phyloP scores from a whole-genome alignment of 139 green algal species.

The Prasinococcaceae sp. region DNA sequence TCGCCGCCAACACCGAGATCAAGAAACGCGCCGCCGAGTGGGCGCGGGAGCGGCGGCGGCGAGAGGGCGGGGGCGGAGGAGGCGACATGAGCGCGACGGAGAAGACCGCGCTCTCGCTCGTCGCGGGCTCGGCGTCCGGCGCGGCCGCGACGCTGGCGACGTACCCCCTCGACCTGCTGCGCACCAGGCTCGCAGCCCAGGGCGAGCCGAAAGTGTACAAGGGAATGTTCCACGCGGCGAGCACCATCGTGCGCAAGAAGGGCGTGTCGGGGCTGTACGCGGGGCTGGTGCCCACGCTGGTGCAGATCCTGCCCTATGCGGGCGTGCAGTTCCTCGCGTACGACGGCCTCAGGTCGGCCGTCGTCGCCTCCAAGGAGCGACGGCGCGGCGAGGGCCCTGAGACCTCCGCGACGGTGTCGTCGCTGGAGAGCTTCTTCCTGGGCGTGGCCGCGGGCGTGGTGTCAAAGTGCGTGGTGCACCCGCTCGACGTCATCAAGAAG shows the following conservation, averaged over 20 bases:
- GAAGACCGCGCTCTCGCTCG: conserved; percentile 78
- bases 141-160: conserved; percentile 70
- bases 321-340: conserved; percentile 94
- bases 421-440: conserved; percentile 42
- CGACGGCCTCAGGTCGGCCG: conserved; percentile 57
- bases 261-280: conserved; percentile 57
- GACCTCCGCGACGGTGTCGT: too few species aligned
- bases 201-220: conserved; percentile 63
- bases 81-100: too few species aligned
- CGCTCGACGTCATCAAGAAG: conserved; percentile 96
- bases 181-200: conserved; percentile 88
- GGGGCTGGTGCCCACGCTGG: conserved; percentile 66
- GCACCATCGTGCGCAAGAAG: conserved; percentile 26
- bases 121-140: conserved; percentile 67
- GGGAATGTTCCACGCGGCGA: conserved; percentile 8
- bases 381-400: too few species aligned
- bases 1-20: conserved; percentile 70
- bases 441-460: conserved; percentile 58
- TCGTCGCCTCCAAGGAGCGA: too few species aligned
- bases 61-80: too few species aligned
- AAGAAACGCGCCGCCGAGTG: not conserved
- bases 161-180: conserved; percentile 98
- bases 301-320: conserved; percentile 96
- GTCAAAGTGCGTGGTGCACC: conserved; percentile 76
- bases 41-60: too few species aligned